Conservation (phyloP, 495 filamentous ascomycete genomes). For the Poronia punctata region DNA sequence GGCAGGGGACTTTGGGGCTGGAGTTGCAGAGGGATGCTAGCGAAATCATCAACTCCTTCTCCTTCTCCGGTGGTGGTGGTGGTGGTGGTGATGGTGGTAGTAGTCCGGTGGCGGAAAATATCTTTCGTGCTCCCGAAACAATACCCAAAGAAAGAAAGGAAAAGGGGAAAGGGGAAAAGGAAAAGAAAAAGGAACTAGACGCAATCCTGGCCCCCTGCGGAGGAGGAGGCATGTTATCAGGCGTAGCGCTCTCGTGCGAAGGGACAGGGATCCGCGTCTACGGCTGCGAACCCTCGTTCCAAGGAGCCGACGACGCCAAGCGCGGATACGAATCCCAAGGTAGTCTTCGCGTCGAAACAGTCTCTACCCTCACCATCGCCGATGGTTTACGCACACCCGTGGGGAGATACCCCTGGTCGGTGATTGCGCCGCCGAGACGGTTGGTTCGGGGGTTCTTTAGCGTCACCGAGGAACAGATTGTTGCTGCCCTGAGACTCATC, state of each 20-base stretch:
- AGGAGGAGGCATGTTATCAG: conserved; percentile 81
- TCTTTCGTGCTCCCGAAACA: conserved; percentile 3
- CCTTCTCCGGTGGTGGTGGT: conserved; percentile 9
- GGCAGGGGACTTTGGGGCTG: conserved; percentile 83
- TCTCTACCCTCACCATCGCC: conserved; percentile 75
- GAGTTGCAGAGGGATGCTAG: conserved; percentile 69
- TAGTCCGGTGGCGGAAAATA: neutral
- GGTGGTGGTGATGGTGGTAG: neutral
- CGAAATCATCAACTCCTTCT: conserved; percentile 35
- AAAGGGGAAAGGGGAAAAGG: conserved; percentile 9
- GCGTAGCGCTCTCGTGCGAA: conserved; percentile 67
- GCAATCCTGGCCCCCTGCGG: conserved; percentile 83
- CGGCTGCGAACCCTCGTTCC: conserved; percentile 81
- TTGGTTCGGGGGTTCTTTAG: conserved; percentile 68
- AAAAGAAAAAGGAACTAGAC: conserved; percentile 40
- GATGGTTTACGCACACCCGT: conserved; percentile 86
- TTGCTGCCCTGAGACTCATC: conserved; percentile 65
- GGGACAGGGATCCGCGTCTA: conserved; percentile 66
- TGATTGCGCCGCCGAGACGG: conserved; percentile 69
- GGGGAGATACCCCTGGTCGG: conserved; percentile 66
- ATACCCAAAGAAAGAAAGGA: conserved; percentile 2
- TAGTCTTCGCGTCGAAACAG: conserved; percentile 50
- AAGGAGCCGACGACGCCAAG: conserved; percentile 77
- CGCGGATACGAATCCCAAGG: conserved; percentile 54
- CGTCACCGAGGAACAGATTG: conserved; percentile 80